These are phyloP conservation scores for Irpex lacteus DNA, from an alignment of 1,284 basidiomycete species.

Conservation along the genomic window DNA sequence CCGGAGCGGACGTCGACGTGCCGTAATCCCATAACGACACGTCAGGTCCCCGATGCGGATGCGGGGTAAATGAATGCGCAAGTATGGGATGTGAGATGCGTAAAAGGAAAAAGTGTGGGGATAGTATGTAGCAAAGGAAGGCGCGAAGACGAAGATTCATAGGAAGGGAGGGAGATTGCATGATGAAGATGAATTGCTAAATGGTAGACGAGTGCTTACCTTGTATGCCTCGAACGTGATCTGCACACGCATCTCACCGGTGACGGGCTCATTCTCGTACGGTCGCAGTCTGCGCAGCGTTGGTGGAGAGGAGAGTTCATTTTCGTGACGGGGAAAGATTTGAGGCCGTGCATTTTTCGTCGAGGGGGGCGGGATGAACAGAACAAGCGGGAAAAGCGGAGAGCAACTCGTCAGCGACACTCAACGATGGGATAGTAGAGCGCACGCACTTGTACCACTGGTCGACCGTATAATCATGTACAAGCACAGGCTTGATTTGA, in stretches of 20 bases:
- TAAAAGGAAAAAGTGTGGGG: constrained; percentile 9
- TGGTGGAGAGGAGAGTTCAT: not conserved
- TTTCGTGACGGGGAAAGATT: not conserved
- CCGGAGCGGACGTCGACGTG: not conserved
- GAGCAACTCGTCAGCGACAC: not conserved
- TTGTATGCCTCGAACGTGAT: constrained; percentile 91
- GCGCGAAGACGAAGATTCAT: not conserved
- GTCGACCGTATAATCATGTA: constrained; percentile 93
- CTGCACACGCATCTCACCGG: constrained; percentile 93
- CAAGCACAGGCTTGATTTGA: constrained; percentile 87
- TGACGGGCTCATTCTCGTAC: constrained; percentile 78
- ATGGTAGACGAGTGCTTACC: constrained; percentile 49
- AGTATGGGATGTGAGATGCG: not conserved
- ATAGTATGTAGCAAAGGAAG: not conserved
- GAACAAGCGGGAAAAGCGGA: not conserved
- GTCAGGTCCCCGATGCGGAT: not conserved
- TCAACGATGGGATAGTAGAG: not conserved
- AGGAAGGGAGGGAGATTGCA: not conserved
- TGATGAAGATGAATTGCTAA: constrained; percentile 5
- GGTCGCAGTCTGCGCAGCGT: constrained; percentile 59
- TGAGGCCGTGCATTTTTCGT: no score
- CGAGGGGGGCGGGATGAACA: not conserved
- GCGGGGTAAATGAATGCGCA: constrained; percentile 2
- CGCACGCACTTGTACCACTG: constrained; percentile 90
- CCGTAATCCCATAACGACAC: not conserved